Percentiles rank a stretch among this genome's conserved stretches.
phyloP scores from a whole-genome alignment of 768 basidiomycete species.

The Russula ochroleuca region DNA sequence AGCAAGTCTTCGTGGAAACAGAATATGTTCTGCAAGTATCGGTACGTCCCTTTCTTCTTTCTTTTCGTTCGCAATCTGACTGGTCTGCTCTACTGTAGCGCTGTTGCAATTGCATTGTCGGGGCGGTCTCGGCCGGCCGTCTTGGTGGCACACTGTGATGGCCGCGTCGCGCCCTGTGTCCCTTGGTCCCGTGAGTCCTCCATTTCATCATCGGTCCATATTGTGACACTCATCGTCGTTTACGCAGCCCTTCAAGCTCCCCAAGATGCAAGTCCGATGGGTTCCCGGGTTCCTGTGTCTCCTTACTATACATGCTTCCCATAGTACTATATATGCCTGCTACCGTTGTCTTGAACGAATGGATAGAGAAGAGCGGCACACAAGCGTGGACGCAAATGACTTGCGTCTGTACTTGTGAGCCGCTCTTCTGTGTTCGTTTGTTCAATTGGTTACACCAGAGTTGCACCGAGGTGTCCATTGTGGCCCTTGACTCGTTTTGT shows the following conservation, averaged over 20 bases:
- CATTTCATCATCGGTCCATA: neutral
- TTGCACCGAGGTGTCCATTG: too few species aligned
- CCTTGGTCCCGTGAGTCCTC: constrained; percentile 4
- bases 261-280: constrained; percentile 11
- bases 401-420: neutral
- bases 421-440: too few species aligned
- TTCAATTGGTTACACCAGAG: too few species aligned
- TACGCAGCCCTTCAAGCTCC: constrained; percentile 1
- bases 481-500: too few species aligned
- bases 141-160: constrained; percentile 7
- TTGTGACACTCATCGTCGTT: neutral
- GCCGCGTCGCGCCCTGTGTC: constrained; percentile 8
- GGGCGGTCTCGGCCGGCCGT: constrained; percentile 14
- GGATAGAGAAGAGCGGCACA: too few species aligned
- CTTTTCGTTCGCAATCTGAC: neutral
- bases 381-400: too few species aligned
- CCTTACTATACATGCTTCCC: neutral
- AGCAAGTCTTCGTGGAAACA: constrained; percentile 3
- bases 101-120: constrained; percentile 4
- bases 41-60: constrained; percentile 4
- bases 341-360: neutral
- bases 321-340: constrained; percentile 1
- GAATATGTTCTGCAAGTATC: constrained; percentile 7
- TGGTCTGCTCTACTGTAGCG: neutral
- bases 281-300: neutral